These are phyloP conservation scores for Plantago coronopus DNA, from an alignment of 305 asterid species.

Conservation along the genomic window DNA sequence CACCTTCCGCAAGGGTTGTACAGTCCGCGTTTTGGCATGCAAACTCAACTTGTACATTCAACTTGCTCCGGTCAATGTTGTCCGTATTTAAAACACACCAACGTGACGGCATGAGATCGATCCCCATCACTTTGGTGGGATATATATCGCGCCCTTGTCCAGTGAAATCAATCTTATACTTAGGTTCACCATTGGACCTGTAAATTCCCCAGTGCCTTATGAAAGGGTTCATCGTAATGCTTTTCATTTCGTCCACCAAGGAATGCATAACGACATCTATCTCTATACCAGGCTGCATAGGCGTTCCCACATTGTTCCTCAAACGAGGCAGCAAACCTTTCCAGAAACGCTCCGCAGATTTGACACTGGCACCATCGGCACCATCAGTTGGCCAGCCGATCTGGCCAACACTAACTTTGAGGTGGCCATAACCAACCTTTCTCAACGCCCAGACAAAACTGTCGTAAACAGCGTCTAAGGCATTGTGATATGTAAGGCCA, in stretches of 20 bases:
- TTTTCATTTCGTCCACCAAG: slow-evolving; percentile 31
- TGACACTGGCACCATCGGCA: slow-evolving; percentile 14
- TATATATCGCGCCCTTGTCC: no score
- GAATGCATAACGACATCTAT: slow-evolving; percentile 28
- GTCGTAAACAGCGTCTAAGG: slow-evolving; percentile 26
- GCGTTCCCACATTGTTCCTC: slow-evolving; percentile 40
- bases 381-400: slow-evolving; percentile 65
- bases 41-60: no score
- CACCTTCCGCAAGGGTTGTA: no score
- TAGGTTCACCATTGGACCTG: no score
- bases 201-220: no score
- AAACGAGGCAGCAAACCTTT: slow-evolving; percentile 29
- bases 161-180: no score
- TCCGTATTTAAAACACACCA: no score
- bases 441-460: slow-evolving; percentile 31
- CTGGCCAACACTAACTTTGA: slow-evolving; percentile 26
- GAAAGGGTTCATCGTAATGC: fast-evolving
- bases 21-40: no score
- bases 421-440: slow-evolving; percentile 23
- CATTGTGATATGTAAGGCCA: not conserved
- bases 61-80: no score
- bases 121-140: no score
- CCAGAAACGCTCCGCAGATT: slow-evolving; percentile 31
- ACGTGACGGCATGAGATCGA: no score
- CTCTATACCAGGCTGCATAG: slow-evolving; percentile 31